Base-by-base conservation (phyloP, 1,139 yeast genomes). In the Pichia kudriavzevii region DNA sequence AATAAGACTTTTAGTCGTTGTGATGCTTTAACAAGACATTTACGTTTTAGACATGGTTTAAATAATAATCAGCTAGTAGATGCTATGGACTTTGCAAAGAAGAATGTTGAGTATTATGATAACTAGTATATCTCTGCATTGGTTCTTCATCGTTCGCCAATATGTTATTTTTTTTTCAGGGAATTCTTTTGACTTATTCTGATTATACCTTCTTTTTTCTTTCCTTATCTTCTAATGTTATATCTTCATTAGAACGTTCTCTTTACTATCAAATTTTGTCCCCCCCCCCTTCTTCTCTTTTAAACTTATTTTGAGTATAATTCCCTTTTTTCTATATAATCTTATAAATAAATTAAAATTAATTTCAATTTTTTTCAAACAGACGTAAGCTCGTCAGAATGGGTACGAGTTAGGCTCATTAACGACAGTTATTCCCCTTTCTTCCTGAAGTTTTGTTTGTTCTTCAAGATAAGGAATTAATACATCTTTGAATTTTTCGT, bases 1-100 rank as follows among this genome's bases (percentile, higher is more conserved):
- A 62, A 91, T 61, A 50, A 53, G 45, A 85, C 94, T 2, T 91
- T 91, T 55, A 82, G 95, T 34, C 74, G 98, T 46, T 83, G 87
- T 58, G 98, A 91, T 59, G 96, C 98, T 2, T 69, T 91, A 46
- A 87, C 95, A 15, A 76, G 96, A 54, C 98, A 91, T 58, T 79
- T 85, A 32, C 69, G 95, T 43, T 91, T 85, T 22, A 88, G 91
- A 62, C 97, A 88, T 60, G 75, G 76, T 39, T 67, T 81, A 22
- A 69, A 73, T 5, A 79, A 81, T 22, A 72, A 72, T 45, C 82
- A 77, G 50, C 85, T 84, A 19, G 74, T 74, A 40, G 74, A 75
- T 36, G 74, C 82, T 30, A 77, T 81, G 47, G 77, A 78, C 50
- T 75, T 69, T 47, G 93, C 93, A 11, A 81, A 80, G 57, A 81